Evolutionary conservation across 805 yeast genomes (phyloP).

Genomic region (Wickerhamia fluorescens): DNA sequence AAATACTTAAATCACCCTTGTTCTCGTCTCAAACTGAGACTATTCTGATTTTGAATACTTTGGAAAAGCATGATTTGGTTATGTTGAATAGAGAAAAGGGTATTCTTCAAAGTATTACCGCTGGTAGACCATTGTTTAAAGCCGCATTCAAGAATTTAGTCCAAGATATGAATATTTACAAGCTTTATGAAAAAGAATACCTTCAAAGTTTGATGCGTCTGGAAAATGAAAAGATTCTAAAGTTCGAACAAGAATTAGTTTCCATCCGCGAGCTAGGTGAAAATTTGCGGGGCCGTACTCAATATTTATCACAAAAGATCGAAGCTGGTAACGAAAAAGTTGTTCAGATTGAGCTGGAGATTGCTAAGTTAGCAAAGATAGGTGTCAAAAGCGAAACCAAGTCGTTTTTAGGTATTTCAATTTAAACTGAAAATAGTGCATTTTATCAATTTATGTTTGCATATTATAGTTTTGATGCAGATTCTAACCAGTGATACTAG

Average conservation of each 20-base stretch:
- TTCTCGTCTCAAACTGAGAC: conserved; percentile 49
- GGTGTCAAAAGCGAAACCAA: no score
- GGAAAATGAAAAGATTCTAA: conserved; percentile 56
- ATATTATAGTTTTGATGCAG: conserved; percentile 1
- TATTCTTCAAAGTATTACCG: conserved; percentile 52
- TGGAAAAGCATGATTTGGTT: conserved; percentile 77
- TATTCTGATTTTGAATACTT: conserved; percentile 44
- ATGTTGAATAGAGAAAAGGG: conserved; percentile 73
- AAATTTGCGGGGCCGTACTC: conserved; percentile 55
- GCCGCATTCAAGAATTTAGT: conserved; percentile 72
- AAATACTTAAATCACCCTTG: conserved; percentile 49
- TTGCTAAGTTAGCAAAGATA: conserved; percentile 8
- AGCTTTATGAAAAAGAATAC: conserved; percentile 59
- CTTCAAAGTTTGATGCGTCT: conserved; percentile 45
- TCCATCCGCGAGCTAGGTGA: conserved; percentile 46
- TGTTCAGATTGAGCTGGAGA: conserved; percentile 20
- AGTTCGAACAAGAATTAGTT: conserved; percentile 67
- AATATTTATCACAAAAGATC: conserved; percentile 63
- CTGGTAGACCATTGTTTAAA: conserved; percentile 79
- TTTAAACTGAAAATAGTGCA: no score
- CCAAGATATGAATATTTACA: conserved; percentile 47
- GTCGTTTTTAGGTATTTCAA: conserved; percentile 1
- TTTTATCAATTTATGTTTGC: not conserved
- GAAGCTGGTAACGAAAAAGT: conserved; percentile 46
- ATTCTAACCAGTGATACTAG: no score